Evolutionary conservation across 306 rosid genomes (phyloP).

Genomic region (Vigna nakashimae): DNA sequence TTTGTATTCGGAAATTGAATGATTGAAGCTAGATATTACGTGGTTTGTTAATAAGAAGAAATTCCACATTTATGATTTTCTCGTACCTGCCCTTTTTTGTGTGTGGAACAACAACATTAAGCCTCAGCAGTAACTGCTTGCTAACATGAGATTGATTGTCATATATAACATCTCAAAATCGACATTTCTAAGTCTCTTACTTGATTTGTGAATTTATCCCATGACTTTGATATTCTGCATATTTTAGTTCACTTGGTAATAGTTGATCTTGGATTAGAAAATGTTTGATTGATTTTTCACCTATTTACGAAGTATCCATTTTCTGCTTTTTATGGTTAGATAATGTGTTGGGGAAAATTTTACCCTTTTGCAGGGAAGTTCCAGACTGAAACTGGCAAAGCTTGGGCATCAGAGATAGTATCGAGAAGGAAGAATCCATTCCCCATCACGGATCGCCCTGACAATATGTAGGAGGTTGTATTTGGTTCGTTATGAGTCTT

Average conservation of each 20-base stretch:
- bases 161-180: background rate
- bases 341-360: constrained; percentile 10
- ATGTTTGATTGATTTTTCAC: background rate
- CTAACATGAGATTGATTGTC: constrained; percentile 11
- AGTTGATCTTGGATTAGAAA: background rate
- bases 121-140: background rate
- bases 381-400: constrained; percentile 85
- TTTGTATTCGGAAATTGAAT: constrained; percentile 8
- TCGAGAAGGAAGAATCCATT: constrained; percentile 59
- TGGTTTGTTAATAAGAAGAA: constrained; percentile 8
- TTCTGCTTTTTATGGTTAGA: constrained; percentile 1
- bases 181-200: background rate
- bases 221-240: background rate
- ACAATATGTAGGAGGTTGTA: background rate
- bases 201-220: constrained; percentile 3
- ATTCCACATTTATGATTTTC: background rate
- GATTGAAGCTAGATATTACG: background rate
- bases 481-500: background rate
- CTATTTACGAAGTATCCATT: constrained; percentile 1
- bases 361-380: constrained; percentile 72
- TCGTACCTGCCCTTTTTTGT: background rate
- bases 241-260: constrained; percentile 1
- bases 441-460: background rate
- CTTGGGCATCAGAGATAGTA: constrained; percentile 87
- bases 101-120: background rate